Percentiles rank a stretch among this genome's conserved stretches.
Conservation (phyloP, 495 filamentous ascomycete genomes). For the Staphylotrichum longicolle region DNA sequence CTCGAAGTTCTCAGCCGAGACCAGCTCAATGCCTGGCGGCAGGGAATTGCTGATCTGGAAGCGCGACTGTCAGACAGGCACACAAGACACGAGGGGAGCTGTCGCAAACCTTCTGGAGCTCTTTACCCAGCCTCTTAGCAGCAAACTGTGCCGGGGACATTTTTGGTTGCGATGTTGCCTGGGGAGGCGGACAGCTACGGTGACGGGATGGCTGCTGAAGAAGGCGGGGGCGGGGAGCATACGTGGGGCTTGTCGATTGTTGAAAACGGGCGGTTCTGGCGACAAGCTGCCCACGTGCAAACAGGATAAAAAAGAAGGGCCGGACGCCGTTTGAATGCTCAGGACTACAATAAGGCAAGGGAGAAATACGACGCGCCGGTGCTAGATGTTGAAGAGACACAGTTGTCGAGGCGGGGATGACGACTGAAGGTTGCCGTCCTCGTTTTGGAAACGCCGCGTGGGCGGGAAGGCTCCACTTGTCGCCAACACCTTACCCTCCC, state of each 20-base stretch:
- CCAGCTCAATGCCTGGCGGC: constrained; percentile 74
- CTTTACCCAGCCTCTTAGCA: constrained; percentile 51
- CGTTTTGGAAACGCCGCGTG: background rate
- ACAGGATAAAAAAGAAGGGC: background rate
- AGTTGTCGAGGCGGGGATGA: background rate
- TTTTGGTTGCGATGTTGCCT: background rate
- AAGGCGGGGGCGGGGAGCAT: constrained; percentile 2
- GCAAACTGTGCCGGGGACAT: constrained; percentile 45
- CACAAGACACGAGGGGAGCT: background rate
- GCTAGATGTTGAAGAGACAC: background rate
- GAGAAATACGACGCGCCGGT: background rate
- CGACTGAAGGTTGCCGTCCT: too few species aligned
- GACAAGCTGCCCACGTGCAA: background rate
- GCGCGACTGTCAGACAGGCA: background rate
- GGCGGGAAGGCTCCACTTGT: constrained; percentile 6
- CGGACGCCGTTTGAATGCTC: too few species aligned
- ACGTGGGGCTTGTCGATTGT: background rate
- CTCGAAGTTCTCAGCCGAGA: constrained; percentile 74
- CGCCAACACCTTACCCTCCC: constrained; percentile 10
- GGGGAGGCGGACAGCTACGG: background rate
- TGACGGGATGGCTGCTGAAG: constrained; percentile 3
- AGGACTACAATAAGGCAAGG: too few species aligned
- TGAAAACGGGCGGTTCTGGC: background rate
- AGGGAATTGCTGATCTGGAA: constrained; percentile 54
- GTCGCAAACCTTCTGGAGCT: constrained; percentile 48